These are phyloP conservation scores for Beauveria sp. DNA, from an alignment of 2,329 filamentous ascomycete species.

Conservation along the genomic window DNA sequence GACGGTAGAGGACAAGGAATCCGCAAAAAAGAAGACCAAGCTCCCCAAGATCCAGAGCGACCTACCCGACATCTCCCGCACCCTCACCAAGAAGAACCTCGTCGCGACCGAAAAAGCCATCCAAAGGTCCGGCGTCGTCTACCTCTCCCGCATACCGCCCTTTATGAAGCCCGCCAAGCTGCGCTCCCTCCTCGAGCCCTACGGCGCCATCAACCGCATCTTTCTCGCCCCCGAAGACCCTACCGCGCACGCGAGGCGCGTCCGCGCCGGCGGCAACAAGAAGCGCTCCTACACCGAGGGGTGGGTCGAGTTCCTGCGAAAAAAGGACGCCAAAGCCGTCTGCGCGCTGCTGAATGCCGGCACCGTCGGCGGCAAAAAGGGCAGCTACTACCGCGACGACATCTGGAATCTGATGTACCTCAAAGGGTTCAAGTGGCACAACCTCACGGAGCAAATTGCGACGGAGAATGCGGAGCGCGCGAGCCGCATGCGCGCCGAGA, in stretches of 20 bases:
- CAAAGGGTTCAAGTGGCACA: constrained; percentile 75
- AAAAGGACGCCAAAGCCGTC: constrained; percentile 68
- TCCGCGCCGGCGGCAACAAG: constrained; percentile 72
- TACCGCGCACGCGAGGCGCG: constrained; percentile 54
- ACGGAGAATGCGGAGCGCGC: constrained; percentile 74
- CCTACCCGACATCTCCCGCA: constrained; percentile 43
- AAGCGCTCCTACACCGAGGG: constrained; percentile 76
- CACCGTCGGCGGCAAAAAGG: constrained; percentile 77
- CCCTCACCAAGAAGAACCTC: constrained; percentile 60
- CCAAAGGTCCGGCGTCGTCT: constrained; percentile 71
- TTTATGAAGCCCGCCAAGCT: constrained; percentile 83
- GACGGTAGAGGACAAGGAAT: constrained; percentile 11
- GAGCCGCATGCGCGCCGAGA: constrained; percentile 69
- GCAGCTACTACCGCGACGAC: constrained; percentile 76
- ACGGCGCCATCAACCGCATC: constrained; percentile 68
- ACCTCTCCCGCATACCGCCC: constrained; percentile 75
- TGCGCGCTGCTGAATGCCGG: constrained; percentile 70
- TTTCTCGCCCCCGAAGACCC: constrained; percentile 74
- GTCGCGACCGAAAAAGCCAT: constrained; percentile 56
- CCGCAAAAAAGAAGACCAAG: constrained; percentile 21
- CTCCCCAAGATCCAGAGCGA: constrained; percentile 22
- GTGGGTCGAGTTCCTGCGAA: constrained; percentile 75
- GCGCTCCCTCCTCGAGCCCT: constrained; percentile 64
- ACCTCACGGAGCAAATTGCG: constrained; percentile 68
- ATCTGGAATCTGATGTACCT: constrained; percentile 80